Base-by-base conservation (phyloP, 148 eudicot genomes). In the Rhododendron henanense region DNA sequence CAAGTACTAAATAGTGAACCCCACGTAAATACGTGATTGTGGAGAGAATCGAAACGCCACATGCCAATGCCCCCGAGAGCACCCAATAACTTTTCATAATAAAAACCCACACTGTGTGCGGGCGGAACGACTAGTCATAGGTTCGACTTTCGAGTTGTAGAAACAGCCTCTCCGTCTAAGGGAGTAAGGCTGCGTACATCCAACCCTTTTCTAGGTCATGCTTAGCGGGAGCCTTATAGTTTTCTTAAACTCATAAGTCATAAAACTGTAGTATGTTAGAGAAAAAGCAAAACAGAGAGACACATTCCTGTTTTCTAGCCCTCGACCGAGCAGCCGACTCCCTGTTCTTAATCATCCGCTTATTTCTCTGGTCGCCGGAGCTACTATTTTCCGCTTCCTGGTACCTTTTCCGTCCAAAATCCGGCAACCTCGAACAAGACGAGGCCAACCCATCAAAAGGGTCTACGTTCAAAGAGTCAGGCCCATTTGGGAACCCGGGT, bases 251-350 rank as follows among this genome's bases (percentile, higher is more conserved):
- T 91, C 90, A 87, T 89, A 15, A 91, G 85, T 44, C 87, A 14
- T 41, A 14, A 53, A 5, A 57, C 63, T 57, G 6, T 4, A 55
- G 19, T 16, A 57, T 21, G 25, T 61, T 61, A 6, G 67, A 61
- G 67, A 61, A 61, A 5, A 55, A 8, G 63, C 7, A 21, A 61
- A 61, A 61, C 67, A 21, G 67, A 61, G 25, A 61, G 67, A 61
- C 2, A 61, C 87, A 59, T 83, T 81, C 93, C 93, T 91, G 93
- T 65, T 86, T 92, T 80, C 94, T 86, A 59, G 94, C 92, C 63
- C 93, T 87, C 47, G 94, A 92, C 76, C 93, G 90, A 78, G 91
- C 91, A 81, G 94, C 94, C 35, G 94, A 92, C 85, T 92, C 94
- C 3, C 94, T 57, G 89, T 92, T 92, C 88, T 91, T 92, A 78